phyloP scores from a whole-genome alignment of 2,329 filamentous ascomycete genomes.

The Huntiella omanensis region DNA sequence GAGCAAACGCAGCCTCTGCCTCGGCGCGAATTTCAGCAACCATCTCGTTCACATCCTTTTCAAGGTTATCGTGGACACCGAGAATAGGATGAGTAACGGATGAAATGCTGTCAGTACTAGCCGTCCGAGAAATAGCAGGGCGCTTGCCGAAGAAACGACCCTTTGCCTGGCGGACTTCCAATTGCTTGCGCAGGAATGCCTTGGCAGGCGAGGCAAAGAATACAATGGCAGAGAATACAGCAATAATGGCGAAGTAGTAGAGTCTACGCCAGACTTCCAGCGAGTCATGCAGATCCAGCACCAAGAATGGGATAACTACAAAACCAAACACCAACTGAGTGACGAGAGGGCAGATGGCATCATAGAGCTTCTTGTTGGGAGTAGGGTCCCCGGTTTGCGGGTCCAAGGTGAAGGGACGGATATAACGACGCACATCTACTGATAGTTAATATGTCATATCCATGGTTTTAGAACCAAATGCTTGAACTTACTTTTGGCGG shows the following conservation, averaged over 20 bases:
- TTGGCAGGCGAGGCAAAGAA: conserved; percentile 74
- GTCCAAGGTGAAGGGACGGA: conserved; percentile 85
- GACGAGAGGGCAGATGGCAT: conserved; percentile 51
- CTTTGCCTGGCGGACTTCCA: conserved; percentile 37
- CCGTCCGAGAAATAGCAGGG: conserved; percentile 23
- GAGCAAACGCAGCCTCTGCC: conserved; percentile 29
- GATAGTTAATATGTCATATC: conserved; percentile 11
- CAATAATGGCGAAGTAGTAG: conserved; percentile 70
- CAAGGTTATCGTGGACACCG: conserved; percentile 61
- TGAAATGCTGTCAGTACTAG: conserved; percentile 38
- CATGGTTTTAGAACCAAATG: neutral
- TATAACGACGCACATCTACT: conserved; percentile 66
- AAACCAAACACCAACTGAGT: conserved; percentile 79
- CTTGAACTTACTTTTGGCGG: conserved; percentile 57
- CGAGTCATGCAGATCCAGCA: conserved; percentile 54
- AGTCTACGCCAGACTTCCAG: conserved; percentile 64
- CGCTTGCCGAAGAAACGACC: conserved; percentile 21
- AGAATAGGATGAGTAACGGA: conserved; percentile 41
- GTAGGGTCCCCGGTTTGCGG: conserved; percentile 51
- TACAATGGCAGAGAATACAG: conserved; percentile 42
- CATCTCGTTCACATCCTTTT: conserved; percentile 58
- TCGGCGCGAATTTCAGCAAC: conserved; percentile 56
- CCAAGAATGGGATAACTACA: conserved; percentile 63
- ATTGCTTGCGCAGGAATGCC: conserved; percentile 30
- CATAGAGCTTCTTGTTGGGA: conserved; percentile 68